Evolutionary conservation across 768 basidiomycete species (phyloP), one percentile per base, ranked within the genome.

Genomic region (Boletus eberwhitei): DNA sequence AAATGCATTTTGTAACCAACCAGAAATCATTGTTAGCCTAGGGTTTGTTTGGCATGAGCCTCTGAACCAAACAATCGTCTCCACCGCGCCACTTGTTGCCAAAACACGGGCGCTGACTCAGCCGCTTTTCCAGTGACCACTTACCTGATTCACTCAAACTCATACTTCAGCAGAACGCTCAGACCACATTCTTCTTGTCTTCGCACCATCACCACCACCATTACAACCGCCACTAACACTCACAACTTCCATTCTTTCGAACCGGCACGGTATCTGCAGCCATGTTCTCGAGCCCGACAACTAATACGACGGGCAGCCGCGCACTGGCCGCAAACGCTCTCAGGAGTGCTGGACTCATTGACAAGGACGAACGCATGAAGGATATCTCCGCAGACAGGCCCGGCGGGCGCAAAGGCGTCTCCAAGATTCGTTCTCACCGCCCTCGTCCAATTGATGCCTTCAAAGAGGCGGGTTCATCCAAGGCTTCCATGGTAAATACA

Each of bases 291-390:
- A 82, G 78, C 56, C 75, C 84, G 40, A 77, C 86, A 9, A 77
- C 84, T 8, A n/a, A n/a, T n/a, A 76, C 81, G 7, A 74, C 85
- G 16, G 80, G 84, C 60, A 74, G 79, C 48, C 80, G 84, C 59
- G 66, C 79, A 29, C 71, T 91, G 19, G 87, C 83, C 21, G 60
- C 78, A 54, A 85, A 72, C 53, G 84, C 87, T 31, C 74, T 90
- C 24, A 83, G 85, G 54, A 82, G 72, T 36, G 88, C 86, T 3
- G 89, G 88, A 39, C 83, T 90, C 65, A 85, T 89, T 57, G 88
- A 89, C 77, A 76, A 81, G 53, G 89, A 91, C 69, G 75, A 84
- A 53, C 79, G 75, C 60, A 90, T 91, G 89, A 81, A 83, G 57
- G 88, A 91, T 64, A 73, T 76, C 41, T 76, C 80, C 9, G 82